phyloP scores from a whole-genome alignment of 1,284 basidiomycete genomes.

The Phylloporus gajari region DNA sequence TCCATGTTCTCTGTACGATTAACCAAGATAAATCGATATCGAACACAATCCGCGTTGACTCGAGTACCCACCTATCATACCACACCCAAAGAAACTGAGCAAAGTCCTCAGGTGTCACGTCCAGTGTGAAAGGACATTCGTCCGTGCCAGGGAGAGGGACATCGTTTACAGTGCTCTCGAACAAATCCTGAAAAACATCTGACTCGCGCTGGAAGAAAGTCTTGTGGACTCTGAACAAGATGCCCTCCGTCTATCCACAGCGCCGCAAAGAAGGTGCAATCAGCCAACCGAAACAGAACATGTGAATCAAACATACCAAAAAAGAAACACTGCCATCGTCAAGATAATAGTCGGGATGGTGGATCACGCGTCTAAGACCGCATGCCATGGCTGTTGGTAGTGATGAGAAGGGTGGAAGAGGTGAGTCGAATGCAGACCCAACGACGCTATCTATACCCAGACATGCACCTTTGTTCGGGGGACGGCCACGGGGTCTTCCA shows the following conservation, averaged over 20 bases:
- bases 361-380: slow-evolving; percentile 16
- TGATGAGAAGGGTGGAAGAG: background rate
- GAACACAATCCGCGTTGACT: background rate
- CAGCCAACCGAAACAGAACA: slow-evolving; percentile 12
- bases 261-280: background rate
- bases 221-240: slow-evolving; percentile 66
- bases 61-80: slow-evolving; percentile 64
- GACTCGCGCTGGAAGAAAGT: slow-evolving; percentile 77
- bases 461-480: slow-evolving; percentile 27
- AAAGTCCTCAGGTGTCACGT: slow-evolving; percentile 63
- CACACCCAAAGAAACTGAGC: slow-evolving; percentile 73
- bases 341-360: slow-evolving; percentile 26
- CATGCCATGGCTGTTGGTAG: slow-evolving; percentile 22
- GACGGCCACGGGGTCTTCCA: slow-evolving; percentile 12
- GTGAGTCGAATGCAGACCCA: background rate
- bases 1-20: slow-evolving; percentile 36
- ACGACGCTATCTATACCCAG: slow-evolving; percentile 35
- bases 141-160: slow-evolving; percentile 50
- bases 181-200: slow-evolving; percentile 56
- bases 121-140: slow-evolving; percentile 59
- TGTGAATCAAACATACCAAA: slow-evolving; percentile 23
- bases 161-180: slow-evolving; percentile 49
- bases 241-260: slow-evolving; percentile 55
- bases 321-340: slow-evolving; percentile 35
- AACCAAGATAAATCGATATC: slow-evolving; percentile 4